Evolutionary conservation across 768 basidiomycete species (phyloP), one percentile per base, ranked within the genome.

Genomic region (Kwoniella sp.): DNA sequence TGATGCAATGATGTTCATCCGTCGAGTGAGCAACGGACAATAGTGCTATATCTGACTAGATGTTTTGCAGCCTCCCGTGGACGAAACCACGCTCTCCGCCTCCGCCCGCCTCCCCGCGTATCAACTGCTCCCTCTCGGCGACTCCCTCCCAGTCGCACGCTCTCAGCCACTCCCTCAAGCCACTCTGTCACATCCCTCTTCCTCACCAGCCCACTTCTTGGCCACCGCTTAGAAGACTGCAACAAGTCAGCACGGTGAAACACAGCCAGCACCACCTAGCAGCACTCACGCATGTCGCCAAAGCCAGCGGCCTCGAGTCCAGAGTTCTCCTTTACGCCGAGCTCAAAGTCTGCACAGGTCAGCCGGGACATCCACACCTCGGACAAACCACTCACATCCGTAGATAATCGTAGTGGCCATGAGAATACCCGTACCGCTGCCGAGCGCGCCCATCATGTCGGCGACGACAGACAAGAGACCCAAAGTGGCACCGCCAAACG

Each of bases 381-480:
- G n/a, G n/a, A 47, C 26, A 27, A 25, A 22, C 3, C 3, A 82
- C 84, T 69, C 70, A 85, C 84, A 89, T 75, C 88, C 86, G 75
- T 95, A 95, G 75, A 96, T 95, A 70, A 91, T 96, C 20, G 93
- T 95, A 45, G 93, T 90, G 27, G 90, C 91, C 89, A 96, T 92
- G 60, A 96, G 79, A 69, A 95, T 95, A 80, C 73, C 75, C 2
- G 75, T 76, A 40, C 91, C 91, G 65, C 87, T 89, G 10, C 92
- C 92, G 53, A 98, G 86, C 2, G 93, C 95, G 47, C 95, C 95
- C 80, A 92, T 86, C 56, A 99, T 76, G 70, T 99, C 93, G 3
- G 95, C 92, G 10, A 83, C 80, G 47, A 99, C 92, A 8, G 86
- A 88, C 26, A 96, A 78, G 11, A 95, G 77, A 25, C 92, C 93